Base-by-base conservation (phyloP, 2,329 filamentous ascomycete genomes). In the Stemphylium beticola region DNA sequence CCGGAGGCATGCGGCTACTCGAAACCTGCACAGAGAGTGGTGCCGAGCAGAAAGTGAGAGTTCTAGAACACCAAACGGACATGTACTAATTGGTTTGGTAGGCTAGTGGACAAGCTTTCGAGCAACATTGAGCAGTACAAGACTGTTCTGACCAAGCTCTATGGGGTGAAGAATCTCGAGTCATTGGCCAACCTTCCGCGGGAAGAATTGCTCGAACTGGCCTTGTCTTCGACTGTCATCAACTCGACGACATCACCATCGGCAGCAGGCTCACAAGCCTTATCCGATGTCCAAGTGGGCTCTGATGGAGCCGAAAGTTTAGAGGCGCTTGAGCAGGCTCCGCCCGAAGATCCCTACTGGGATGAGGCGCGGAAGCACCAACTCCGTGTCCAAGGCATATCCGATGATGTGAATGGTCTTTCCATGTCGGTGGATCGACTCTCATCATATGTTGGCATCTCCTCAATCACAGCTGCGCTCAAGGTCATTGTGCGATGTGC, bases 1-100 rank as follows among this genome's bases (percentile, higher is more conserved):
- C 88, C 89, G 4, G 90, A 92, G 58, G 82, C 86, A 49, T 93
- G 91, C 71, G 87, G 88, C 66, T 93, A 93, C 74, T 88, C 91
- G 62, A 92, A 93, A 76, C 90, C 92, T 60, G 83, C 89, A 14
- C 88, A 91, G 73, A 81, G 89, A 57, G 85, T 91, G 9, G 87
- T 91, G 53, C 90, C 90, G 0, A 93, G 90, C 8, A 84, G 89
- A 74, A 92, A 91, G 88, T 89, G 78, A 75, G 85, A 76, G 17
- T 14, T 34, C 17, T 34, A 6, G 22, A 41, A 18, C 17, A 24
- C 22, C 10, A 3, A 31, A 11, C 12, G 18, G 18, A 10, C 24
- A 22, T 11, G 18, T 87, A 87, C 39, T 86, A 87, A 73, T 57
- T 15, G 32, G 18, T 50, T 85, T 81, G 18, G 71, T 87, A 72